phyloP scores from a whole-genome alignment of 345 rosid species.

The Lepidium didymum region DNA sequence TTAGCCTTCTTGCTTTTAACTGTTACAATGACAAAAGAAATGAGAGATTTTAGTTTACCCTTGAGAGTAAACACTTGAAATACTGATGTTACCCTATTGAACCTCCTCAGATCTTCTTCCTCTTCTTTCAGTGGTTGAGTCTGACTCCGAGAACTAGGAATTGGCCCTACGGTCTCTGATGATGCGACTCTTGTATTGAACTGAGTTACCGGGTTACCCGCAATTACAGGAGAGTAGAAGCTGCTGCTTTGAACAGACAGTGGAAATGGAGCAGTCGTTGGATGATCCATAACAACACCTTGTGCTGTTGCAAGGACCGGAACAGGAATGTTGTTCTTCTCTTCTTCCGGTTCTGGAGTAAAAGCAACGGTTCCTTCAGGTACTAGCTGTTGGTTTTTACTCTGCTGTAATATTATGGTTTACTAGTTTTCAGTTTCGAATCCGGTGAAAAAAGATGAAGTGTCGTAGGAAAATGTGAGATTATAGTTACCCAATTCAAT shows the following conservation, averaged over 20 bases:
- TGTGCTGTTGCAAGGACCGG: conserved; percentile 34
- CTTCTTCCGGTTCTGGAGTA: conserved; percentile 52
- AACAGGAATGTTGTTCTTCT: conserved; percentile 28
- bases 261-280: conserved; percentile 38
- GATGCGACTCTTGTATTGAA: conserved; percentile 32
- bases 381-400: conserved; percentile 37
- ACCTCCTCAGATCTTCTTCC: conserved; percentile 42
- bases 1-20: neutral
- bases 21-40: neutral
- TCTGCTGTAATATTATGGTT: conserved; percentile 27
- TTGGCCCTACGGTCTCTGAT: conserved; percentile 32
- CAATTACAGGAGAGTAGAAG: conserved; percentile 35
- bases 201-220: conserved; percentile 33
- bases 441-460: neutral
- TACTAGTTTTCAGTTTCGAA: neutral
- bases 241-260: conserved; percentile 50
- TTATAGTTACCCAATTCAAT: conserved; percentile 58
- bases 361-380: conserved; percentile 42
- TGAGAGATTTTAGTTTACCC: conserved; percentile 40
- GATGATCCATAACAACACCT: conserved; percentile 33
- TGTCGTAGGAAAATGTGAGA: neutral
- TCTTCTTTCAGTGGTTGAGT: conserved; percentile 32
- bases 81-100: conserved; percentile 72
- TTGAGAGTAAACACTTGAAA: conserved; percentile 81
- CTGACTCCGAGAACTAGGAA: conserved; percentile 27